Evolutionary conservation across 352 stramenopile genomes (phyloP), one percentile per base, ranked within the genome.

Genomic region (Globisporangium cystogenes): DNA sequence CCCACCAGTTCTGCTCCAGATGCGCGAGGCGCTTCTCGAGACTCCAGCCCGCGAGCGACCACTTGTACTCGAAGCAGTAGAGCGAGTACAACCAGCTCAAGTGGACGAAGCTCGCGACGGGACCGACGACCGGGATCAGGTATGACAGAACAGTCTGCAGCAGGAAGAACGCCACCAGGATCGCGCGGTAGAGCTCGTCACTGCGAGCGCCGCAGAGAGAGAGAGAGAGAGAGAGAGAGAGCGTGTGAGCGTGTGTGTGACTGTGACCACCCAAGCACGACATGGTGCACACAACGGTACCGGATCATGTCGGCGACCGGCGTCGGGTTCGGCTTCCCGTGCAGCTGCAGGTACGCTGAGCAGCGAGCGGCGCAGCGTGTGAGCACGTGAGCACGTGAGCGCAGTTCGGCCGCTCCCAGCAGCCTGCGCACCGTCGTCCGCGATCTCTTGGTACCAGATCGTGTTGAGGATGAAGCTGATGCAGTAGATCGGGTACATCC

Each of bases 61-160:
- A 95, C 68, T 93, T 95, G 77, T 95, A 95, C 61, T 95, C 85
- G 55, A 93, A 95, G 68, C 82, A 93, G 58, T 95, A 95, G n/a
- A 95, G 76, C 43, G 85, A 88, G 63, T 95, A 95, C 26, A 95
- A 61, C 84, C 84, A 95, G 42, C 84, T 93, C 41, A 93, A 52
- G 56, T 93, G 81, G 48, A 93, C 81, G 49, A 95, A 95, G 60
- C 84, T 95, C 24, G 69, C 62, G 24, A 78, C 74, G 1, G 84
- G 82, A 0, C 85, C 85, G 36, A 93, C 60, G 7, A 92, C 59
- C 6, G 84, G 84, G 45, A 95, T 69, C 39, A 95, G 46, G 48
- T 95, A 93, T 44, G 77, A 87, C 39, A 95, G 40, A 53, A 95
- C 82, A 4, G 82, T 92, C 60, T 95, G 84, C 29, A 91, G 59